Evolutionary conservation across 331 rosid genomes (phyloP).

Genomic region (Spiraea crenata): DNA sequence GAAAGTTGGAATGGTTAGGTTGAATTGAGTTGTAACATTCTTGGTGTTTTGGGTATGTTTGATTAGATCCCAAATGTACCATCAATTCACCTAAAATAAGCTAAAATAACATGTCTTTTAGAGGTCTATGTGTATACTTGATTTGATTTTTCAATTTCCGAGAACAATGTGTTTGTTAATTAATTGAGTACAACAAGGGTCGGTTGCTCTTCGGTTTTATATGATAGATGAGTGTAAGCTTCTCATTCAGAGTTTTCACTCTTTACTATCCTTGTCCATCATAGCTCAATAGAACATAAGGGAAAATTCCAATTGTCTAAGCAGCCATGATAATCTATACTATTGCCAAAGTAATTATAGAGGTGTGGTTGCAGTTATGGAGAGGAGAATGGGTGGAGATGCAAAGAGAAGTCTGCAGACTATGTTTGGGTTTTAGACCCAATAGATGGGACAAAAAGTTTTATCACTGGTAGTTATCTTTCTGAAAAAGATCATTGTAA

Average conservation of each 20-base stretch:
- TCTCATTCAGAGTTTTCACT: neutral
- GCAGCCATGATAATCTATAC: neutral
- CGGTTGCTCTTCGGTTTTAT: neutral
- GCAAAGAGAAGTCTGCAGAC: constrained; percentile 62
- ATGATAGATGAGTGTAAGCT: neutral
- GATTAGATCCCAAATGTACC: neutral
- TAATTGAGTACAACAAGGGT: neutral
- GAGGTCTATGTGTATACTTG: neutral
- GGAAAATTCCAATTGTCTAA: neutral
- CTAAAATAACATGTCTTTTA: neutral
- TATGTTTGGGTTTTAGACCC: constrained; percentile 98
- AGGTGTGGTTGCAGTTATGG: constrained; percentile 61
- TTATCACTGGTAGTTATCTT: constrained; percentile 64
- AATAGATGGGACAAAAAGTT: constrained; percentile 94
- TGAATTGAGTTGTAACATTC: neutral
- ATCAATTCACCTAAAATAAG: neutral
- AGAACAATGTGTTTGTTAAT: neutral
- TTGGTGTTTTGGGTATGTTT: neutral
- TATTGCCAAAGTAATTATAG: neutral
- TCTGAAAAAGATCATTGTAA: neutral
- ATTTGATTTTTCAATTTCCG: neutral
- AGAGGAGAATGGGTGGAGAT: constrained; percentile 95
- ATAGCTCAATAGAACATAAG: neutral
- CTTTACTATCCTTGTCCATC: neutral
- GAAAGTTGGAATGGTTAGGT: neutral